Conservation (phyloP, 345 rosid species). For the Salix arbutifolia region DNA sequence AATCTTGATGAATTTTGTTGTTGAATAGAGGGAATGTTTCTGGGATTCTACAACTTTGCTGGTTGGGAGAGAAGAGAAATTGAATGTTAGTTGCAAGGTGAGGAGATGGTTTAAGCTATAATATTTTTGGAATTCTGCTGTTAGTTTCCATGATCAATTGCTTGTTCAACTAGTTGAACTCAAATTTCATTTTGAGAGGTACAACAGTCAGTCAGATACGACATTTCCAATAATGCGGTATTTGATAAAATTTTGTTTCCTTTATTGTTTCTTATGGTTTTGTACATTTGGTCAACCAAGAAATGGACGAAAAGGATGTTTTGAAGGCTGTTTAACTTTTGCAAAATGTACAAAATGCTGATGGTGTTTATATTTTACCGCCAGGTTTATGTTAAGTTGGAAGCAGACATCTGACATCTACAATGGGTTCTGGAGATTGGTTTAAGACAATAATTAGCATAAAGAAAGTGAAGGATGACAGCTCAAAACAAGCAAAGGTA, state of each 20-base stretch:
- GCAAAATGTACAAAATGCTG: conserved; percentile 4
- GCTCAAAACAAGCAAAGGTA: conserved; percentile 51
- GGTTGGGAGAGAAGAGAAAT: not conserved
- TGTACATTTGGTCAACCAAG: conserved; percentile 7
- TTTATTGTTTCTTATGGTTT: not conserved
- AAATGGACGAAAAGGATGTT: not conserved
- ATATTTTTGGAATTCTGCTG: not conserved
- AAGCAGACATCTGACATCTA: conserved; percentile 1
- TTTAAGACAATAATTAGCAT: conserved; percentile 61
- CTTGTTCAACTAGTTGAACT: not conserved
- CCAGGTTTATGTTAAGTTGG: conserved; percentile 32
- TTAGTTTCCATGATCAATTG: not conserved
- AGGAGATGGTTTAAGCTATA: not conserved
- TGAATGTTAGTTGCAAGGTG: not conserved
- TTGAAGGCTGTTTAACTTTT: not conserved
- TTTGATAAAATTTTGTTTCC: not conserved
- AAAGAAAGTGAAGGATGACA: conserved; percentile 54
- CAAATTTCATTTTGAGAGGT: not conserved
- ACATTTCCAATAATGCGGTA: not conserved
- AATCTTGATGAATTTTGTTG: not conserved
- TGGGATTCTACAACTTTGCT: not conserved
- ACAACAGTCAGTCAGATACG: not conserved
- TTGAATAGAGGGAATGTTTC: not conserved
- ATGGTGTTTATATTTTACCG: conserved; percentile 7
- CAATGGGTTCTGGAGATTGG: conserved; percentile 85